Percentiles rank a stretch among this genome's conserved stretches.
Conservation (phyloP, 305 asterid species). For the Plantago coronopus region DNA sequence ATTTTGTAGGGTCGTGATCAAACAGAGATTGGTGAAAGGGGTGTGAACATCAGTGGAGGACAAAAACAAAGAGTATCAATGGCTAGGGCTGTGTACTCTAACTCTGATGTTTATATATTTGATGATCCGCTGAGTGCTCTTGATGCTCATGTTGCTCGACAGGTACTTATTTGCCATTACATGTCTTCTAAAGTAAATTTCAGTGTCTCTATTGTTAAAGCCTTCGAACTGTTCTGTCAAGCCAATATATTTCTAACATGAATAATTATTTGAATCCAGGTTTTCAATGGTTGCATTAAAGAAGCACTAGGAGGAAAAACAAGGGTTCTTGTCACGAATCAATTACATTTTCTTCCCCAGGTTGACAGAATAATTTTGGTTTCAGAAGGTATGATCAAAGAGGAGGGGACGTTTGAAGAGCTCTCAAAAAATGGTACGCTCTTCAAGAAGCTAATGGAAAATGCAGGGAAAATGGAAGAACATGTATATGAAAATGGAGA, state of each 20-base stretch:
- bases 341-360: slow-evolving; percentile 84
- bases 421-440: slow-evolving; percentile 69
- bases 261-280: slow-evolving; percentile 43
- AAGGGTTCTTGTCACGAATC: slow-evolving; percentile 85
- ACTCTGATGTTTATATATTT: slow-evolving; percentile 91
- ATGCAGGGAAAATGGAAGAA: slow-evolving; percentile 86
- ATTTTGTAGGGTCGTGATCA: slow-evolving; percentile 78
- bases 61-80: slow-evolving; percentile 98
- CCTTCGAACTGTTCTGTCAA: not conserved
- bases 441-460: slow-evolving; percentile 85
- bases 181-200: not conserved
- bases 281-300: slow-evolving; percentile 69
- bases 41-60: slow-evolving; percentile 96
- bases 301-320: slow-evolving; percentile 77
- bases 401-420: slow-evolving; percentile 91
- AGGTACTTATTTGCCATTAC: slow-evolving; percentile 43
- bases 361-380: slow-evolving; percentile 73
- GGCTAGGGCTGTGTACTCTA: slow-evolving; percentile 95
- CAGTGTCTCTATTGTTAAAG: not conserved
- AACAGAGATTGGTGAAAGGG: slow-evolving; percentile 99
- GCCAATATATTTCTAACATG: slow-evolving; percentile 22
- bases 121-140: slow-evolving; percentile 97
- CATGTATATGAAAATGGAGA: slow-evolving; percentile 50
- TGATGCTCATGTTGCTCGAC: slow-evolving; percentile 92
- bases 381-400: slow-evolving; percentile 78